Evolutionary conservation across 345 rosid species (phyloP), one percentile per base, ranked within the genome.

Genomic region (Orychophragmus violaceus): DNA sequence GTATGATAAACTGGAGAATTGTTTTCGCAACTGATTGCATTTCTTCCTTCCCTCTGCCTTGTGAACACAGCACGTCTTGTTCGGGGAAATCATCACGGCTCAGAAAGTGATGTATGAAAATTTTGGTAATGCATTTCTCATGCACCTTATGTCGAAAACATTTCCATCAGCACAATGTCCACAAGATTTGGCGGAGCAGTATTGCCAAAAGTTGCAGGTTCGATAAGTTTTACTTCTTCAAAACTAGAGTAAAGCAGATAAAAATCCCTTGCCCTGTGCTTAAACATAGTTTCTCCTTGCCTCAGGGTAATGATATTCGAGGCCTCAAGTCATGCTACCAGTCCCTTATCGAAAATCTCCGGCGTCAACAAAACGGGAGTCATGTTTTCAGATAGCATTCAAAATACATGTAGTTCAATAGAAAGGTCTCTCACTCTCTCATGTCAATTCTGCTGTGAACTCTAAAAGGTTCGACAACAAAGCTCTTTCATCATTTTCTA

Each of bases 21-120:
- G 3, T 22, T 41, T 33, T 23, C 23, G 14, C 23, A 16, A 48
- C 52, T 73, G 11, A 66, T 52, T 42, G 4, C 9, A 7, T 67
- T 59, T 59, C 44, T 67, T 30, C 13, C 12, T 59, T 53, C 29
- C 5, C 0, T 73, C 3, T 64, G 70, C 58, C 14, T 32, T 55
- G 0, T 57, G 65, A 62, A 68, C 89, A 85, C 91, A 94, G 99
- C 84, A 83, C 53, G 52, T 73, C 66, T 76, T 94, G 85, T 88
- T 88, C 45, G 91, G 88, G 67, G 99, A 94, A 80, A 88, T 88
- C 76, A 88, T 85, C 62, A 70, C 68, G 72, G 95, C 85, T 73
- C 97, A 94, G 86, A 94, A 87, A 78, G 82, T 90, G 74, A 90
- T 94, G 96, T 90, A 87, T 54, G 99, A 88, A 81, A 85, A 80